Base-by-base conservation (phyloP, 257 asterid genomes). In the Salvia splendens region DNA sequence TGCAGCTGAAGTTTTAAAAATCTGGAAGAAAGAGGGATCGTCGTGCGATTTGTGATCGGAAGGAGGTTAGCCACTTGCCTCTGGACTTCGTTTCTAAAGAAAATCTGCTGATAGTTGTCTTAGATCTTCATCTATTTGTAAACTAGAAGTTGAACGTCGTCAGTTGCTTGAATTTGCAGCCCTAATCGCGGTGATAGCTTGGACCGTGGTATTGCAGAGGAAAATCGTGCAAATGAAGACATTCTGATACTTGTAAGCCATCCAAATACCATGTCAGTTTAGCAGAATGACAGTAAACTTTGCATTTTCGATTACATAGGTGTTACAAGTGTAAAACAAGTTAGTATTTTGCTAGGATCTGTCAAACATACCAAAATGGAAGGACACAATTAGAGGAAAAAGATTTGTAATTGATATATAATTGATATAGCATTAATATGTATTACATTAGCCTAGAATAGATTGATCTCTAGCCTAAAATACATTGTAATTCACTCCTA, bases 101-200 rank as follows among this genome's bases (percentile, higher is more conserved):
- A 55, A 40, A 41, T 53, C 35, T 35, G 52, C 36, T 53, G 48
- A 33, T 35, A 17, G 10, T 36, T 65, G 63, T 24, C 48, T 69
- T 52, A 52, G 35, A 53, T 78, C 55, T 73, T 35, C 30, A 51
- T 66, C 64, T 17, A 53, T 62, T 56, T 33, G 65, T 68, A 49
- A 55, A 46, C 67, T 64, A 48, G 61, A 63, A 70, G 57, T 42
- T 60, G 48, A 68, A 68, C 43, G 28, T 73, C 43, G 67, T 69
- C 52, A 33, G 55, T 58, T 50, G 54, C 71, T 77, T 62, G 61
- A 57, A 64, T 67, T 83, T 82, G 81, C 87, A 24, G 99, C 78
- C 86, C 96, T 75, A 93, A 93, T 61, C 89, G 94, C 43, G 99
- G 99, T 64, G 97, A 93, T 79, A 93, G 95, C 91, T 82, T 93